Percentiles rank a stretch among this genome's conserved stretches.
Evolutionary conservation across 441 rosid genomes (phyloP).

Genomic region (Aleurites moluccanus): DNA sequence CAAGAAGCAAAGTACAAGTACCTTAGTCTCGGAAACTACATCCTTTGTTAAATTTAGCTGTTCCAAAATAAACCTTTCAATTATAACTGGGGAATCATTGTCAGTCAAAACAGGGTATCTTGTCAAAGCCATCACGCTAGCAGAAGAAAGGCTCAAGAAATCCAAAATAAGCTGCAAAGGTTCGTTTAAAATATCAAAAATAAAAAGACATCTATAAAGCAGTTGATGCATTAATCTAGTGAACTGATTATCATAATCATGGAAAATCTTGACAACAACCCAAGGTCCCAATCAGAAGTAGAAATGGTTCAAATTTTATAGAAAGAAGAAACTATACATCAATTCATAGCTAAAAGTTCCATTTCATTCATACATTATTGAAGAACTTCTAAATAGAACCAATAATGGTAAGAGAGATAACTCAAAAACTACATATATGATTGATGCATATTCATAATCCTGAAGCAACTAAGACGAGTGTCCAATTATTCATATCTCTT

Average conservation of each 20-base stretch:
- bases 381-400: constrained; percentile 2
- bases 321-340: neutral
- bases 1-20: constrained; percentile 24
- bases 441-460: neutral
- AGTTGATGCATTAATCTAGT: neutral
- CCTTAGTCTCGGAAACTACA: constrained; percentile 55
- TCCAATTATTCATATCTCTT: neutral
- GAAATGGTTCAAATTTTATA: neutral
- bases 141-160: constrained; percentile 52
- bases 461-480: neutral
- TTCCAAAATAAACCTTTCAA: constrained; percentile 59
- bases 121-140: constrained; percentile 48
- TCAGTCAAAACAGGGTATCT: constrained; percentile 37
- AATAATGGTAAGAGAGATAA: neutral
- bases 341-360: neutral
- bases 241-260: constrained; percentile 2
- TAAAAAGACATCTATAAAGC: neutral
- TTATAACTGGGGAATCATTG: constrained; percentile 33
- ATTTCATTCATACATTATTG: neutral
- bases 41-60: constrained; percentile 62
- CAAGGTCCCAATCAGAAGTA: neutral
- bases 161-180: constrained; percentile 73
- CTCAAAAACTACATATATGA: neutral
- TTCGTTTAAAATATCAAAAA: constrained; percentile 14
- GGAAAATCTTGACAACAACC: neutral